Evolutionary conservation across 306 rosid genomes (phyloP).

Genomic region (Crataegus laevigata): DNA sequence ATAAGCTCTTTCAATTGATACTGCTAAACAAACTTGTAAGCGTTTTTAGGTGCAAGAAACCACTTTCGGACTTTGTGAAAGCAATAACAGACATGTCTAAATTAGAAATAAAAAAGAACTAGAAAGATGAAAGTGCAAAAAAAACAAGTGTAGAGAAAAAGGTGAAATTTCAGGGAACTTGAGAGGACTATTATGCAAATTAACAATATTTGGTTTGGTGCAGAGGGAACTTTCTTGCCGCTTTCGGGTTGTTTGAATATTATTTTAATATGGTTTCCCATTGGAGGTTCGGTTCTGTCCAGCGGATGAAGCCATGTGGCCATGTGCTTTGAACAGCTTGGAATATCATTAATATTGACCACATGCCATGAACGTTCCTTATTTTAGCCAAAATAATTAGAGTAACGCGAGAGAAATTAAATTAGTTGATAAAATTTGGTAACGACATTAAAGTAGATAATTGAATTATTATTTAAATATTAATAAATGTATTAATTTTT

Average conservation of each 20-base stretch:
- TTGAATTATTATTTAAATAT: fast-evolving
- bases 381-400: background rate
- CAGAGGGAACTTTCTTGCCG: slow-evolving; percentile 30
- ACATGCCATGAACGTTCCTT: slow-evolving; percentile 26
- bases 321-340: slow-evolving; percentile 8
- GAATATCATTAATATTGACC: slow-evolving; percentile 16
- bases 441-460: too few relatives aligned
- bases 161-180: background rate
- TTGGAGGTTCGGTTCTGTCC: background rate
- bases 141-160: background rate
- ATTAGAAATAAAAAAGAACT: too few relatives aligned
- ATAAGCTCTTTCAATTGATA: too few relatives aligned
- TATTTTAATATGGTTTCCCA: background rate
- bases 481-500: fast-evolving
- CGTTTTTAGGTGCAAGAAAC: too few relatives aligned
- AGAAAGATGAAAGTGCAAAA: background rate
- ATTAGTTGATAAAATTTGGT: too few relatives aligned
- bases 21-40: too few relatives aligned
- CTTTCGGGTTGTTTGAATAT: slow-evolving; percentile 7
- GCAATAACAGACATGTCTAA: too few relatives aligned
- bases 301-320: slow-evolving; percentile 8
- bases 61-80: too few relatives aligned
- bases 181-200: background rate
- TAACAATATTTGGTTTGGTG: slow-evolving; percentile 7
- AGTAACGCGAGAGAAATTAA: too few relatives aligned